These are phyloP conservation scores for Tulasnella sp. DNA, from an alignment of 768 basidiomycete genomes.

Conservation along the genomic window DNA sequence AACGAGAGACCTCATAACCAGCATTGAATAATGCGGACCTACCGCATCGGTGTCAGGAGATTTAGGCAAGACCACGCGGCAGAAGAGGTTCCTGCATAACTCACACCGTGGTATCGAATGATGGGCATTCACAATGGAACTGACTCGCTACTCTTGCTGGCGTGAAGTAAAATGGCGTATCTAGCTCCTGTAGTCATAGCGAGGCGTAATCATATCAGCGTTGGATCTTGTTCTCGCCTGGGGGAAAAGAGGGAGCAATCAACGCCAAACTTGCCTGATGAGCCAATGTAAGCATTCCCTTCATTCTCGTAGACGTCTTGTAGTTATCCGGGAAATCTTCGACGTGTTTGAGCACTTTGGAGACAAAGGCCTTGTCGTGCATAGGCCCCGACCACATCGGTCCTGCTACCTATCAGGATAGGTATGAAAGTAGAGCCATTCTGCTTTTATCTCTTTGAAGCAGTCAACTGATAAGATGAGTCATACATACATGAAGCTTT, in stretches of 20 bases:
- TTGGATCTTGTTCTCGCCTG: background rate
- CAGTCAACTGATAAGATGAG: too few relatives aligned
- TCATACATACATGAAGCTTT: conserved; percentile 52
- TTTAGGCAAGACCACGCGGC: background rate
- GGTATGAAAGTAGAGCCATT: too few relatives aligned
- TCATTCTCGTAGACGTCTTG: conserved; percentile 74
- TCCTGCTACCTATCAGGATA: conserved; percentile 70
- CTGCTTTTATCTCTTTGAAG: background rate
- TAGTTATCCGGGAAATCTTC: conserved; percentile 52
- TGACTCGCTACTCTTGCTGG: conserved; percentile 65
- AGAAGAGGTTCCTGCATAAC: conserved; percentile 24
- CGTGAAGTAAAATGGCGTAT: conserved; percentile 77
- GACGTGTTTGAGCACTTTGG: conserved; percentile 63
- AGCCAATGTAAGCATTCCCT: conserved; percentile 89
- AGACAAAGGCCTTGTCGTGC: conserved; percentile 64
- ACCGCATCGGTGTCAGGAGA: background rate
- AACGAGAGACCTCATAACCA: conserved; percentile 75
- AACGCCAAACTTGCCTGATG: conserved; percentile 62
- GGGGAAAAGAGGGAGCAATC: background rate
- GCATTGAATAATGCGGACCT: conserved; percentile 86
- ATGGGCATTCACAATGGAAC: conserved; percentile 72
- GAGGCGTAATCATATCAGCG: too few relatives aligned
- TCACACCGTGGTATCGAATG: conserved; percentile 64
- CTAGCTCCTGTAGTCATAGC: conserved; percentile 49
- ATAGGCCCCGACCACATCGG: conserved; percentile 95